Conservation (phyloP, 805 yeast species). For the Kuraishia cidri region DNA sequence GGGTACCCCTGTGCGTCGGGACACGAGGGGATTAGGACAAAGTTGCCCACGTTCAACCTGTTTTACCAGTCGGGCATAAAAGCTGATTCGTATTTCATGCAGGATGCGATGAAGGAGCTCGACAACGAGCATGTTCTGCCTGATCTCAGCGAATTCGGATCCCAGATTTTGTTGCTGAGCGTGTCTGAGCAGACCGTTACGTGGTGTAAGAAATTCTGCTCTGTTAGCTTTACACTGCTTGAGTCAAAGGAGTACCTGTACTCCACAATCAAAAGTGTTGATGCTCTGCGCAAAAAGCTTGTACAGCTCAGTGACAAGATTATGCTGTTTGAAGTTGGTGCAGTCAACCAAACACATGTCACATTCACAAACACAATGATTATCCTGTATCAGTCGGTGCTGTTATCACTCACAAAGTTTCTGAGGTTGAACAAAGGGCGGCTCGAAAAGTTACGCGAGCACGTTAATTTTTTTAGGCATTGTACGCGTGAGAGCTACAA, state of each 20-base stretch:
- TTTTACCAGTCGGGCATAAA: not conserved
- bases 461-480: too few species aligned
- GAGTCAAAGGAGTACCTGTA: not conserved
- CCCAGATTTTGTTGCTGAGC: not conserved
- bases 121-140: not conserved
- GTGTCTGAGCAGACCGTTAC: not conserved
- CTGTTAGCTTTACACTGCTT: not conserved
- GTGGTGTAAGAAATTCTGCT: not conserved
- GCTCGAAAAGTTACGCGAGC: too few species aligned
- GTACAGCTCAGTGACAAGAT: not conserved
- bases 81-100: slow-evolving; percentile 1
- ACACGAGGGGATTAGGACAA: not conserved
- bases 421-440: too few species aligned
- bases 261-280: not conserved
- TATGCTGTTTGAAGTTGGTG: not conserved
- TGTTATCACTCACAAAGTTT: too few species aligned
- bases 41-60: not conserved
- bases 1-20: not conserved
- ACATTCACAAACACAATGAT: not conserved
- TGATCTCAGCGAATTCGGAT: not conserved
- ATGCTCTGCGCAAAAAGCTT: not conserved
- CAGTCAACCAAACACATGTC: not conserved
- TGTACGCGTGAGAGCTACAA: too few species aligned
- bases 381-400: not conserved
- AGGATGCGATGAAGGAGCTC: not conserved